phyloP scores from a whole-genome alignment of 2,329 filamentous ascomycete species.

The Botryotinia calthae region DNA sequence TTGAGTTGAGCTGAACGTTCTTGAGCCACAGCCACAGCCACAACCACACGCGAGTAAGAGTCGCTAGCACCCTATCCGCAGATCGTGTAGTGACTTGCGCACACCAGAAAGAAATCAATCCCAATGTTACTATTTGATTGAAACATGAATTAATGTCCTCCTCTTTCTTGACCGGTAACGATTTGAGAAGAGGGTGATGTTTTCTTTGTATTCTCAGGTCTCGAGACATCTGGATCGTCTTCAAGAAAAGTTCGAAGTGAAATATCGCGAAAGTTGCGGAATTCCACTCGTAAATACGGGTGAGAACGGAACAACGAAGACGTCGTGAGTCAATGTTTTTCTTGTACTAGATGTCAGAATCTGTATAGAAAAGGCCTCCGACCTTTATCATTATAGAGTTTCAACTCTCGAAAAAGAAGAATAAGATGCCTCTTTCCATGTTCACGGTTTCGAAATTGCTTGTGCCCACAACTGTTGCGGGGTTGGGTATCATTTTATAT shows the following conservation, averaged over 20 bases:
- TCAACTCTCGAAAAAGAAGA: not conserved
- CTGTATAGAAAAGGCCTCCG: not conserved
- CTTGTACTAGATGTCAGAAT: not conserved
- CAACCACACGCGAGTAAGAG: not conserved
- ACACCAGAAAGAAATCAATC: not conserved
- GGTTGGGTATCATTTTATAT: not conserved
- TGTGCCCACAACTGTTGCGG: not conserved
- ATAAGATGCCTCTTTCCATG: not conserved
- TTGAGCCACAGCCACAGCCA: not conserved
- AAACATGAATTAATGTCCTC: not conserved
- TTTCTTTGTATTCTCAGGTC: not conserved
- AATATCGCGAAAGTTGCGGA: not conserved
- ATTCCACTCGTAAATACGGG: not conserved
- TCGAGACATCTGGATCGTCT: not conserved
- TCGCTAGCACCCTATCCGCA: not conserved
- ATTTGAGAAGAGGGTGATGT: not conserved
- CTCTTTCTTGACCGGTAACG: not conserved
- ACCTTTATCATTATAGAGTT: not conserved
- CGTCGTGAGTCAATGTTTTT: not conserved
- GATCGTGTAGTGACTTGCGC: not conserved
- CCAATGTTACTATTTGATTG: no score
- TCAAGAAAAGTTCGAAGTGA: not conserved
- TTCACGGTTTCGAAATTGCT: not conserved
- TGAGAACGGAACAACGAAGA: not conserved
- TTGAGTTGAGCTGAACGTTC: not conserved